A percentile compares a stretch with the other conserved stretches of the same genome.
Evolutionary conservation across 768 basidiomycete species (phyloP).

Genomic region (Amanita pseudoporphyria): DNA sequence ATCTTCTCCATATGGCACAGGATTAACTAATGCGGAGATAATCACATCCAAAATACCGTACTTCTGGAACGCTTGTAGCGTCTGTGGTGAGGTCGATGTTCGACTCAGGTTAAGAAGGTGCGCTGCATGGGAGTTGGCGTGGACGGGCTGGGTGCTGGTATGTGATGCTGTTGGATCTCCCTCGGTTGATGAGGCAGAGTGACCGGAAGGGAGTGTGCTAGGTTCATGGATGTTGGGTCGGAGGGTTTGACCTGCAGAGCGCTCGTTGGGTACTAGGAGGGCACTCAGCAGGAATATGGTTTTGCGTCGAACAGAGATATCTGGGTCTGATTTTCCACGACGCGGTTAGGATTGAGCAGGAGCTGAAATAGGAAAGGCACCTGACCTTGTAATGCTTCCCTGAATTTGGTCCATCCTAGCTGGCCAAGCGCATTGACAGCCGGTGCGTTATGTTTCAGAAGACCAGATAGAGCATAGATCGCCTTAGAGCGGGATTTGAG

Average conservation of each 20-base stretch:
- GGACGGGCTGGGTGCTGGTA: constrained; percentile 28
- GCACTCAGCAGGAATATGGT: constrained; percentile 66
- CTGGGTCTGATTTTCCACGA: constrained; percentile 45
- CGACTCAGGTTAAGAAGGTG: constrained; percentile 47
- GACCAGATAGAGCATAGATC: constrained; percentile 70
- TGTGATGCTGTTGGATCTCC: constrained; percentile 13
- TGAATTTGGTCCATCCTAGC: constrained; percentile 57
- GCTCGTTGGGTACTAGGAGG: constrained; percentile 45
- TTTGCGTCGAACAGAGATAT: constrained; percentile 71
- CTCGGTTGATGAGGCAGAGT: constrained; percentile 14
- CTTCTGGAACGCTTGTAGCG: constrained; percentile 38
- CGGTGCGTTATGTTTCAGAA: constrained; percentile 66
- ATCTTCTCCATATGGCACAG: constrained; percentile 57
- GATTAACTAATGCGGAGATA: constrained; percentile 41
- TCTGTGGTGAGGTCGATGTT: constrained; percentile 36
- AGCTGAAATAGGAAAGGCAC: not conserved
- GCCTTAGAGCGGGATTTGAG: constrained; percentile 64
- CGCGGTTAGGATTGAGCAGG: not conserved
- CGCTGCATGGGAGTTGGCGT: constrained; percentile 66
- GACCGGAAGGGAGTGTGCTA: constrained; percentile 13
- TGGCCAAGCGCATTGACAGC: constrained; percentile 48
- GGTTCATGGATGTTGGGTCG: constrained; percentile 16
- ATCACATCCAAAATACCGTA: constrained; percentile 39
- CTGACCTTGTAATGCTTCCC: constrained; percentile 51
- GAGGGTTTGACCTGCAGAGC: constrained; percentile 12